phyloP scores from a whole-genome alignment of 768 basidiomycete species.

The button mushroom (Agaricus bisporus) region DNA sequence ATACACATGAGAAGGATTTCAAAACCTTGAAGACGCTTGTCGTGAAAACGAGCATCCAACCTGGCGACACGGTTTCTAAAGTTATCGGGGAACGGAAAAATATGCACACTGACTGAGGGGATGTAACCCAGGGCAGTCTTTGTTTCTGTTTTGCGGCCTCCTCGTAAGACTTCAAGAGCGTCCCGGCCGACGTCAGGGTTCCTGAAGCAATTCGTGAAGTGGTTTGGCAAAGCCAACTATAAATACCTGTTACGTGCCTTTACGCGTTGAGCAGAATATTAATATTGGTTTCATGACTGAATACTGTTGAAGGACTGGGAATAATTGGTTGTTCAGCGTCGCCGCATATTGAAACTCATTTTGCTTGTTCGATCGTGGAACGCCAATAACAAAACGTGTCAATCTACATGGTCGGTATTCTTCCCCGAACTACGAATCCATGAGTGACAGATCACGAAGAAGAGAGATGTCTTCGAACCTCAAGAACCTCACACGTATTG shows the following conservation, averaged over 20 bases:
- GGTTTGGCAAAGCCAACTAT: not conserved
- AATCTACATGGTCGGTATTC: conserved; percentile 86
- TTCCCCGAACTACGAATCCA: conserved; percentile 71
- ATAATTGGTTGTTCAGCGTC: conserved; percentile 68
- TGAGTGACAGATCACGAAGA: not conserved
- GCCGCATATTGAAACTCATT: conserved; percentile 80
- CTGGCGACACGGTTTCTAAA: conserved; percentile 26
- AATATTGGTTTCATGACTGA: conserved; percentile 79
- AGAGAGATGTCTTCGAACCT: conserved; percentile 35
- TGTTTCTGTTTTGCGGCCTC: conserved; percentile 43
- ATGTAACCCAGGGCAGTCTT: conserved; percentile 63
- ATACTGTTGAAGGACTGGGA: conserved; percentile 64
- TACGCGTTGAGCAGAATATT: conserved; percentile 85
- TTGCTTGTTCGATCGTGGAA: conserved; percentile 50
- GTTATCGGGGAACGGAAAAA: not conserved
- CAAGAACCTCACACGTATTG: conserved; percentile 52
- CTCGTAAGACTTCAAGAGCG: conserved; percentile 66
- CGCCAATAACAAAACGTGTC: conserved; percentile 64
- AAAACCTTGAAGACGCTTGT: conserved; percentile 63
- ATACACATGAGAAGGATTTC: not conserved
- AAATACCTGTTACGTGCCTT: conserved; percentile 40
- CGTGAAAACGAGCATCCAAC: conserved; percentile 49
- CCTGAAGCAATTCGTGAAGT: conserved; percentile 26
- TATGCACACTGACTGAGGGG: conserved; percentile 36
- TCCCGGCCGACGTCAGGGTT: conserved; percentile 64